Base-by-base conservation (phyloP, 495 filamentous ascomycete genomes). In the Tetracladium marchalianum region DNA sequence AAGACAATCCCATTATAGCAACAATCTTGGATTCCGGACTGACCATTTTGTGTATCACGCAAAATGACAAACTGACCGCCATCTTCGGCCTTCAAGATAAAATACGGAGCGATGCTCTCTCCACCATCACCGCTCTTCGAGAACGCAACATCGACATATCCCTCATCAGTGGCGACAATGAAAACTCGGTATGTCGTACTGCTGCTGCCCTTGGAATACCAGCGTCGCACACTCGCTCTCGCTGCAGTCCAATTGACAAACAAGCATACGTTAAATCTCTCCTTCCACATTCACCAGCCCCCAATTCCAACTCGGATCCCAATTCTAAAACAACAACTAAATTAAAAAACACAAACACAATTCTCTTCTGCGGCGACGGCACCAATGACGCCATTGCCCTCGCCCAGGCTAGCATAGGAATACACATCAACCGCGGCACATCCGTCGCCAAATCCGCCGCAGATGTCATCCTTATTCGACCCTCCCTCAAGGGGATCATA, bases 331-430 rank as follows among this genome's bases (percentile, higher is more conserved):
- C 12, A 53, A 44, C 41, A 56, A 61, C 39, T 42, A 44, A 7
- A 46, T 38, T 16, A 70, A 5, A 69, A 84, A 15, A 50, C 16
- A 17, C 10, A n/a, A 17, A 17, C 9, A 17, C 16, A 2, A 37
- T 37, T 10, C n/a, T 87, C 19, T 87, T 89, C 60, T 71, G 73
- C 52, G 85, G 85, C 40, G 85, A 90, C 55, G 85, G 85, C 11
- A 85, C 81, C 7, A 90, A 90, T 61, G 85, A 88, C 58, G 82
- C 84, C 0, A 66, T 80, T 11, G 85, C 85, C 2, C 68, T 90
- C 7, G 73, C 80, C 2, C 72, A 76, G 52, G 81, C 85, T 17
- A 76, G 77, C 22, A 73, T 90, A 49, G 85, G 85, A 40, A 64
- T 86, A 1, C 80, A 84, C 53, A 71, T 83, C 51, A 73, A 72